Conservation (phyloP, 2,329 filamentous ascomycete genomes). For the Stylonectria norvegica region DNA sequence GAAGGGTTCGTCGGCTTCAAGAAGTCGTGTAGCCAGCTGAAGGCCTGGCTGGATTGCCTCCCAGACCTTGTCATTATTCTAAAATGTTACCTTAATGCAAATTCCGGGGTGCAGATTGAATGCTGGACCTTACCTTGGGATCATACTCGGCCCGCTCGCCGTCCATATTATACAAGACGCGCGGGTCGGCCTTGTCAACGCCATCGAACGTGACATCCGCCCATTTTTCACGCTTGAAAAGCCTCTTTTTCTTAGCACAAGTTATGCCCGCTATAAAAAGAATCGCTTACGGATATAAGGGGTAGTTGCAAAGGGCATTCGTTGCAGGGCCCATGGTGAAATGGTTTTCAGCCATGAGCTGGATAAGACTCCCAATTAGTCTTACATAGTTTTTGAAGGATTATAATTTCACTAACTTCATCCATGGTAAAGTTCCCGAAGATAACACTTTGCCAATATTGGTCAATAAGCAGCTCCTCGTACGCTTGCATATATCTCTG, state of each 20-base stretch:
- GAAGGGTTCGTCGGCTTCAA: constrained; percentile 19
- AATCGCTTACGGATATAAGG: constrained; percentile 23
- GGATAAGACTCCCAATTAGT: too few species aligned
- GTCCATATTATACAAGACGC: constrained; percentile 19
- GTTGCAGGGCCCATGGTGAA: constrained; percentile 17
- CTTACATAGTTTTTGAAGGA: too few species aligned
- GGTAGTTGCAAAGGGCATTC: constrained; percentile 8
- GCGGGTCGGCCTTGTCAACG: neutral
- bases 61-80: constrained; percentile 29
- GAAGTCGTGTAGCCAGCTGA: constrained; percentile 23
- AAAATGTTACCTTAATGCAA: too few species aligned
- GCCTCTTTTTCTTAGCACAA: constrained; percentile 7
- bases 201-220: constrained; percentile 1
- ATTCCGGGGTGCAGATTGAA: neutral
- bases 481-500: constrained; percentile 20
- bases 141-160: constrained; percentile 23
- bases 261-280: too few species aligned
- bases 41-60: constrained; percentile 28
- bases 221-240: constrained; percentile 15
- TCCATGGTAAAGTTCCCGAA: constrained; percentile 31
- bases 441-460: constrained; percentile 29
- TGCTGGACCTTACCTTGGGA: constrained; percentile 15
- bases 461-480: constrained; percentile 26
- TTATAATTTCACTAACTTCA: constrained; percentile 18
- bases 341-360: constrained; percentile 25